Conservation (phyloP, 306 rosid species). For the Prunus kanzakura region DNA sequence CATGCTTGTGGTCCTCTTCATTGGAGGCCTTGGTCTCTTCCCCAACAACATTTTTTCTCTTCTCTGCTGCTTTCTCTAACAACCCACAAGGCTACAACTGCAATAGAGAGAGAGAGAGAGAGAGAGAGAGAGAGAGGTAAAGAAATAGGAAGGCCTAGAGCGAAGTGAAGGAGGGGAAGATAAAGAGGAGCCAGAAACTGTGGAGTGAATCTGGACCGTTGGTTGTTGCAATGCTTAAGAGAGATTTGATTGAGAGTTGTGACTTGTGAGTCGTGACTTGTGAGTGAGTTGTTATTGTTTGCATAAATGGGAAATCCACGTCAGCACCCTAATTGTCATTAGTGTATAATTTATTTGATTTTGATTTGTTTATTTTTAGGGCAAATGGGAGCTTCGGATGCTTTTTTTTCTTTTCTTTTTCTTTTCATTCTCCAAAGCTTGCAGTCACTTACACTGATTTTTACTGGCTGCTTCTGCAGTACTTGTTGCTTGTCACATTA, state of each 20-base stretch:
- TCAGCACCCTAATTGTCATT: constrained; percentile 21
- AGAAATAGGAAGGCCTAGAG: constrained; percentile 14
- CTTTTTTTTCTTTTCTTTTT: constrained; percentile 8
- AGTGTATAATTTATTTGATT: background rate
- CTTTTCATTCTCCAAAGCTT: constrained; percentile 5
- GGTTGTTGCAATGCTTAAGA: background rate
- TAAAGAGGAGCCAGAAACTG: constrained; percentile 55
- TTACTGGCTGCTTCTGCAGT: constrained; percentile 20
- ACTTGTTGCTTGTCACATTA: background rate
- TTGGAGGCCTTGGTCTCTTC: constrained; percentile 73
- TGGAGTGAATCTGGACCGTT: constrained; percentile 61
- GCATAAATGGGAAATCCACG: constrained; percentile 34
- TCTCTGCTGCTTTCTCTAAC: background rate
- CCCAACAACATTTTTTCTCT: constrained; percentile 61
- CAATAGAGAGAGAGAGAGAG: constrained; percentile 7
- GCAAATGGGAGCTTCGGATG: constrained; percentile 42
- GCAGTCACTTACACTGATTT: constrained; percentile 24
- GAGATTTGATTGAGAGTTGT: background rate
- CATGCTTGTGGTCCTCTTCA: constrained; percentile 83
- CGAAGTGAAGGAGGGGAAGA: constrained; percentile 30
- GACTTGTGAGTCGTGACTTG: constrained; percentile 2
- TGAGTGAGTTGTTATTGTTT: constrained; percentile 18
- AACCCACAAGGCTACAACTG: background rate
- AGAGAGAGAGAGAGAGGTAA: constrained; percentile 8
- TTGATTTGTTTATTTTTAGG: background rate